Base-by-base conservation (phyloP, 164 flowering plant species). In the Protea cynaroides region DNA sequence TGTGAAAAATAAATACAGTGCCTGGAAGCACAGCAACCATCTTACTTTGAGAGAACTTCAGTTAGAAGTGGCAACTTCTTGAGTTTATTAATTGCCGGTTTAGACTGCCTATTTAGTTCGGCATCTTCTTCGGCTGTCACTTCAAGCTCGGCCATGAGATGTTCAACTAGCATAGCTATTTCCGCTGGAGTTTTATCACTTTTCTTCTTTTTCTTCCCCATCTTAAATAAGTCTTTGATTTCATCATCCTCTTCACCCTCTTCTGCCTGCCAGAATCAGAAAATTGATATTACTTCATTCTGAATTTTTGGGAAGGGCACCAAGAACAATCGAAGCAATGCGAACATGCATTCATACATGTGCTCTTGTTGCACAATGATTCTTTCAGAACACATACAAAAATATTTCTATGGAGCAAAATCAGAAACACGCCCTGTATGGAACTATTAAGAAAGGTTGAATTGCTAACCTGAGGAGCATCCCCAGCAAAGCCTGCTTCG, bases 111-210 rank as follows among this genome's bases (percentile, higher is more conserved):
- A 74, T 95, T 95, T 25, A 95, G 78, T 11, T 82, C 86, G 4
- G 92, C 92, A 78, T 95, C 99, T 77, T 85, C 97, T 82, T 95
- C 99, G 58, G 92, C 97, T 4, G 88, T 81, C 56, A 92, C 86
- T 79, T 95, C 99, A 58, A 95, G 92, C 76, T 90, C 95, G 21
- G 97, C 99, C 92, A 95, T 92, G 40, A 90, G 82, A 58, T 82
- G 83, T 78, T 95, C 99, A 49, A 95, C 97, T 2, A 86, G 74
- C 72, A 85, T 59, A 51, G 94, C 92, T 69, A 92, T 83, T 72
- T 95, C 99, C 22, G 86, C 94, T 61, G 94, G 86, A 81, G 86
- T 82, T 75, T 78, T 90, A 72, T 95, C 97, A 60, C 38, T 82
- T 76, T 92, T 95, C 85, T 88, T 92, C 83, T 80, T 95, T 72